Evolutionary conservation across 495 filamentous ascomycete species (phyloP), one percentile per base, ranked within the genome.

Genomic region (Cairneyella variabilis): DNA sequence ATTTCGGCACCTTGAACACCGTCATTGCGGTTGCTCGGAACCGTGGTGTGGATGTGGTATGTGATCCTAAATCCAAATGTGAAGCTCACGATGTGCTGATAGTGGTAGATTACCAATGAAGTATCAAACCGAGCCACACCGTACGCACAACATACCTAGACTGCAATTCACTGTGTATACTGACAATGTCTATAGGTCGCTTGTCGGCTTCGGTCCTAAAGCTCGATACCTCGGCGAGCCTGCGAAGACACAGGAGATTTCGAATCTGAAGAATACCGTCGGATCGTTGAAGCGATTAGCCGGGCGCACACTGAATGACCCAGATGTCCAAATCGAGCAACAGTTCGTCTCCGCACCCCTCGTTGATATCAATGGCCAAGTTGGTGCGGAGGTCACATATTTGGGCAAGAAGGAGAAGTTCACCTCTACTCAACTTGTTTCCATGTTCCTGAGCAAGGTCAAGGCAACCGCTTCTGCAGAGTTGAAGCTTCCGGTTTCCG

Each of bases 201-300:
- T 99, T 53, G 93, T 99, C 57, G 90, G 89, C 65, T 99, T 97
- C 72, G 90, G 88, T 47, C 86, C 89, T 63, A 95, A 92, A 75
- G 87, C 82, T 67, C 85, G 93, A 77, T 91, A 91, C 63, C 80
- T 97, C 56, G 93, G 93, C 57, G 93, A 97, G 74, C 72, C 89
- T 47, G 93, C 93, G 49, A 97, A 97, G 82, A 97, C 91, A 60
- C 92, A 96, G 76, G 95, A 97, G 77, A 92, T 96, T 65, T 97
- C 92, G 58, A 99, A 99, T 75, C 80, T 99, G 59, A 99, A 96
- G 79, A 99, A 97, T 79, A 99, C 93, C 48, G 88, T 97, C 71
- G 76, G 82, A 68, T 91, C 83, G 58, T 80, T 99, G 51, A 96
- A 96, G 77, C 86, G 93, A 64, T 80, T 99, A 48, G 84, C 87